Percentiles rank a stretch among this genome's conserved stretches.
These are phyloP conservation scores for Pseudogymnoascus sp. DNA, from an alignment of 2,329 filamentous ascomycete genomes.

Conservation along the genomic window DNA sequence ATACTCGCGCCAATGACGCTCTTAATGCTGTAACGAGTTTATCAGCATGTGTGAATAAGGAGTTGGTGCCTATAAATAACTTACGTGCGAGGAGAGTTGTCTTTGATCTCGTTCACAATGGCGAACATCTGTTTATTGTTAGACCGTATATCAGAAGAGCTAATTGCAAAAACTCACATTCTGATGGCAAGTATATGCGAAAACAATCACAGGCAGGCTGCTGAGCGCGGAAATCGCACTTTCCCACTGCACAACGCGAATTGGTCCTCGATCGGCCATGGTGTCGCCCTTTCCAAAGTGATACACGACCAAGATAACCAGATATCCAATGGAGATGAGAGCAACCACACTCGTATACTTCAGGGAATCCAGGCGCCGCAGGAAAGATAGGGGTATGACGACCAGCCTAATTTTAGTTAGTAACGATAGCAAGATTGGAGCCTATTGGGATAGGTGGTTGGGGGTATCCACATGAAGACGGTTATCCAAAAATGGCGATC, in stretches of 20 bases:
- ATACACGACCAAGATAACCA: constrained; percentile 86
- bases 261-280: constrained; percentile 61
- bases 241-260: constrained; percentile 70
- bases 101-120: constrained; percentile 86
- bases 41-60: not conserved
- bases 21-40: constrained; percentile 49
- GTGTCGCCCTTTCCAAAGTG: constrained; percentile 78
- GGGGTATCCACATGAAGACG: constrained; percentile 68
- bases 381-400: constrained; percentile 88
- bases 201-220: constrained; percentile 89
- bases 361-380: constrained; percentile 83
- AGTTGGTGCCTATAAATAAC: not conserved
- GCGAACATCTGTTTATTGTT: constrained; percentile 77
- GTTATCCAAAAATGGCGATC: constrained; percentile 98
- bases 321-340: constrained; percentile 84
- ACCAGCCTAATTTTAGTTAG: constrained; percentile 51
- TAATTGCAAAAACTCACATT: constrained; percentile 52
- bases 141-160: constrained; percentile 1
- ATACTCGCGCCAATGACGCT: constrained; percentile 76
- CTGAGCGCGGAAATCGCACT: constrained; percentile 72
- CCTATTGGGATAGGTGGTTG: not conserved
- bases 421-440: not conserved
- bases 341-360: constrained; percentile 96
- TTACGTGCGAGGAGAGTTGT: constrained; percentile 60
- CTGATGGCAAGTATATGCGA: constrained; percentile 99